Evolutionary conservation across 2,329 filamentous ascomycete species (phyloP).

Genomic region (Aspergillus sergii): DNA sequence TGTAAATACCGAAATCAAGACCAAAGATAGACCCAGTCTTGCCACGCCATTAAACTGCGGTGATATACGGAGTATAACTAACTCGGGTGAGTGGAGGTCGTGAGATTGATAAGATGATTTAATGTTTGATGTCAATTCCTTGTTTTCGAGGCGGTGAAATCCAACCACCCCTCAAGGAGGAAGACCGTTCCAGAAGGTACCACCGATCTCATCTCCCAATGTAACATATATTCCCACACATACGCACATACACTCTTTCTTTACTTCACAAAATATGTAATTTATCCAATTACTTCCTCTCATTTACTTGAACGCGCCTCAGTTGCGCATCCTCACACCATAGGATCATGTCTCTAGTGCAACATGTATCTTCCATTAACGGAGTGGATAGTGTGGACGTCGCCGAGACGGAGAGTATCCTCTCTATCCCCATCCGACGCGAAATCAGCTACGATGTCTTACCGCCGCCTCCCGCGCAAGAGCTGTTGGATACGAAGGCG

Average conservation of each 20-base stretch:
- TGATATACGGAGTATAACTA: neutral
- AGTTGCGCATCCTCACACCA: neutral
- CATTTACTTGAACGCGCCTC: neutral
- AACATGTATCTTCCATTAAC: neutral
- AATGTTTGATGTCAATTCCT: neutral
- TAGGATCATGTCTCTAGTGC: neutral
- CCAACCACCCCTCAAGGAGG: neutral
- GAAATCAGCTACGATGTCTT: constrained; percentile 47
- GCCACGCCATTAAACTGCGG: neutral
- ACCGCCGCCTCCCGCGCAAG: constrained; percentile 41
- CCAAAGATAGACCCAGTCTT: neutral
- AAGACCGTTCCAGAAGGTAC: neutral
- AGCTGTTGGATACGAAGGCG: constrained; percentile 42
- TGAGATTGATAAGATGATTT: neutral
- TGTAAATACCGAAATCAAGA: neutral
- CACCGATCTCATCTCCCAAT: neutral
- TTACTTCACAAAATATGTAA: neutral
- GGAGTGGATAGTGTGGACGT: neutral
- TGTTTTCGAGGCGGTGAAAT: neutral
- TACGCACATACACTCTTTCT: neutral
- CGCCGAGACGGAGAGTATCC: neutral
- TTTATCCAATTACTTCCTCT: neutral
- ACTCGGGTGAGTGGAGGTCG: no score
- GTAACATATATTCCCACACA: neutral
- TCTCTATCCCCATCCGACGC: constrained; percentile 23